These are phyloP conservation scores for Fusarium illudens DNA, from an alignment of 2,329 filamentous ascomycete species.

Conservation along the genomic window DNA sequence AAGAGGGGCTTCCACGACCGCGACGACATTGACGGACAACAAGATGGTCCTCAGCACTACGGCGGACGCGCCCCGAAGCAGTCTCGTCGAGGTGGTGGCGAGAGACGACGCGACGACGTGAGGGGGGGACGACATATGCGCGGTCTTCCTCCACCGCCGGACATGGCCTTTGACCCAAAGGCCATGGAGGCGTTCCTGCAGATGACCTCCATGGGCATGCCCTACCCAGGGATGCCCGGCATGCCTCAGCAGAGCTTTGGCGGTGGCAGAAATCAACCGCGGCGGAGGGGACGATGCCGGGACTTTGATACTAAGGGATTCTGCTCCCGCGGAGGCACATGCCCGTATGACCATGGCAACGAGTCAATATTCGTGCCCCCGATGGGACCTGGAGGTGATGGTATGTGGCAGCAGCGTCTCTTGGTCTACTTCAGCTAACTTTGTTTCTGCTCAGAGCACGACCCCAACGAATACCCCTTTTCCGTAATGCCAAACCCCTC, in stretches of 20 bases:
- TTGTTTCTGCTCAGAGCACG: slow-evolving; percentile 42
- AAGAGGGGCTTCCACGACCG: slow-evolving; percentile 51
- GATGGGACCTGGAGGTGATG: slow-evolving; percentile 15
- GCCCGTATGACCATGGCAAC: slow-evolving; percentile 73
- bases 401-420: slow-evolving; percentile 36
- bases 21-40: slow-evolving; percentile 25
- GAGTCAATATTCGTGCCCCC: slow-evolving; percentile 55
- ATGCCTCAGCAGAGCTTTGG: slow-evolving; percentile 44
- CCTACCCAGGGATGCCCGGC: slow-evolving; percentile 52
- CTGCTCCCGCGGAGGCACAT: slow-evolving; percentile 72
- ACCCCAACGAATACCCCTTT: slow-evolving; percentile 43
- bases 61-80: slow-evolving; percentile 66
- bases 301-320: slow-evolving; percentile 79
- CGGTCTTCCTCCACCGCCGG: slow-evolving; percentile 26
- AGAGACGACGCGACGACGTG: slow-evolving; percentile 38
- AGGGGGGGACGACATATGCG: slow-evolving; percentile 30
- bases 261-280: slow-evolving; percentile 40
- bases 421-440: slow-evolving; percentile 19
- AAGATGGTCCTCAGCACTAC: slow-evolving; percentile 27
- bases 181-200: slow-evolving; percentile 69
- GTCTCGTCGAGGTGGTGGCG: slow-evolving; percentile 60
- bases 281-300: slow-evolving; percentile 64
- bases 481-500: slow-evolving; percentile 31
- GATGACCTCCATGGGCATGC: slow-evolving; percentile 66
- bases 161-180: slow-evolving; percentile 63